Evolutionary conservation across 2,329 filamentous ascomycete species (phyloP), one percentile per base, ranked within the genome.

Genomic region (Fusarium multiceps): DNA sequence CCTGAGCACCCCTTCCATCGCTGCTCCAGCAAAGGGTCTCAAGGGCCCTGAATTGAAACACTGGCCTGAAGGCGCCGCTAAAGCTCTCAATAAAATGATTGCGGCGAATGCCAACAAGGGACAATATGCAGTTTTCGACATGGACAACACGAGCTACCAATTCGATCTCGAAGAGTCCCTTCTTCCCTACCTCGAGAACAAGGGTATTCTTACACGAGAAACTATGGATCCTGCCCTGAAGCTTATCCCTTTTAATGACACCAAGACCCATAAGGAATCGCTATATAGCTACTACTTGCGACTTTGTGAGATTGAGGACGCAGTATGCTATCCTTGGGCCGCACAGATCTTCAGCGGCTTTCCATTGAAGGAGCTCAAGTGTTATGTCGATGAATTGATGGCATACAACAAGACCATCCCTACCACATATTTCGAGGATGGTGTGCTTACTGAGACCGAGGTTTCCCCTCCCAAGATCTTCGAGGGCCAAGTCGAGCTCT

Each of bases 331-430:
- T 64, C 81, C 81, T 1, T 83, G 80, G 74, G 78, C 77, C 12
- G 81, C 80, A 1, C 80, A 84, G 62, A 76, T 82, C 59, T 84
- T 80, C 51, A 77, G 78, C 42, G 82, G 81, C 27, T 73, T 83
- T 34, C 77, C 82, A 2, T 77, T 86, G 56, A 78, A 81, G 54
- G 79, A 84, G 63, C 78, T 84, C 37, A 83, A 82, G 73, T 80
- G 78, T 61, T 82, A 82, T 66, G 80, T 83, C 3, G 84, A 85
- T 67, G 80, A 85, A 66, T 78, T 85, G 62, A 82, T 85, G 75
- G 78, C 81, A 2, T 77, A 81, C 59, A 80, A 82, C 72, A 64
- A 50, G 27, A 79, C 78, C 11, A 78, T 83, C 7, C 63, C 76
- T 7, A 75, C 76, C n/a, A 78, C 72, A 7, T 82, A 82, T 68